A percentile compares a stretch with the other conserved stretches of the same genome.
Evolutionary conservation across 2,329 filamentous ascomycete genomes (phyloP).

Genomic region (Claviceps arundinis): DNA sequence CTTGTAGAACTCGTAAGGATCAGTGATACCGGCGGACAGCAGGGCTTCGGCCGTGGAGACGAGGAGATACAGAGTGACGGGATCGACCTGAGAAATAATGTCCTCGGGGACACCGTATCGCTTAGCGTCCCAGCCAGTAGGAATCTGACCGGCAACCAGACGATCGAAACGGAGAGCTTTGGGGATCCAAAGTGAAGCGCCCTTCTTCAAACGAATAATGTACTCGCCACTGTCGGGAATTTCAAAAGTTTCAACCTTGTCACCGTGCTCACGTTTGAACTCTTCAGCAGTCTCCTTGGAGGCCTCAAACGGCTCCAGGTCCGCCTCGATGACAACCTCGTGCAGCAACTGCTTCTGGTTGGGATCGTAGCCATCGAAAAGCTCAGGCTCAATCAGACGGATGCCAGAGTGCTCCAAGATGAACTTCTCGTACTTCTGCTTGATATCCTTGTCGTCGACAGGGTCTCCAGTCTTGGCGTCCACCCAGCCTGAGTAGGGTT

Average conservation of each 20-base stretch:
- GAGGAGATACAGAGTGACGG: conserved; percentile 87
- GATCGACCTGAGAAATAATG: conserved; percentile 94
- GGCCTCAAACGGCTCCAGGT: conserved; percentile 91
- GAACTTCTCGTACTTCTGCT: conserved; percentile 91
- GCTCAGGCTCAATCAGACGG: conserved; percentile 90
- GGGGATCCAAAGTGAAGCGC: conserved; percentile 85
- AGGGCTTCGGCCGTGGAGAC: conserved; percentile 89
- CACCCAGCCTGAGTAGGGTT: conserved; percentile 93
- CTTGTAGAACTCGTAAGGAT: conserved; percentile 99
- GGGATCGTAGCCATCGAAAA: conserved; percentile 93
- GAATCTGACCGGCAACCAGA: conserved; percentile 91
- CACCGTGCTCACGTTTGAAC: conserved; percentile 92
- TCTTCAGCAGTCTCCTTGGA: conserved; percentile 96
- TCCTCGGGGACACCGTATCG: conserved; percentile 93
- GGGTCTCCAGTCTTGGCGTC: conserved; percentile 89
- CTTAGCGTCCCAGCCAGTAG: conserved; percentile 94
- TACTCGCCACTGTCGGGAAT: conserved; percentile 88
- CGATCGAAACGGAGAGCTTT: conserved; percentile 96
- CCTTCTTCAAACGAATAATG: conserved; percentile 89
- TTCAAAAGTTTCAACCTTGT: conserved; percentile 96
- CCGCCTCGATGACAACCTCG: conserved; percentile 93
- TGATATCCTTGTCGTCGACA: conserved; percentile 96
- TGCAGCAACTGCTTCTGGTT: conserved; percentile 98
- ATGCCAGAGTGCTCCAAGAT: conserved; percentile 96
- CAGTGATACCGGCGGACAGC: conserved; percentile 85